Evolutionary conservation across 2,329 filamentous ascomycete genomes (phyloP), one percentile per base, ranked within the genome.

Genomic region (Sphaerulina populicola): DNA sequence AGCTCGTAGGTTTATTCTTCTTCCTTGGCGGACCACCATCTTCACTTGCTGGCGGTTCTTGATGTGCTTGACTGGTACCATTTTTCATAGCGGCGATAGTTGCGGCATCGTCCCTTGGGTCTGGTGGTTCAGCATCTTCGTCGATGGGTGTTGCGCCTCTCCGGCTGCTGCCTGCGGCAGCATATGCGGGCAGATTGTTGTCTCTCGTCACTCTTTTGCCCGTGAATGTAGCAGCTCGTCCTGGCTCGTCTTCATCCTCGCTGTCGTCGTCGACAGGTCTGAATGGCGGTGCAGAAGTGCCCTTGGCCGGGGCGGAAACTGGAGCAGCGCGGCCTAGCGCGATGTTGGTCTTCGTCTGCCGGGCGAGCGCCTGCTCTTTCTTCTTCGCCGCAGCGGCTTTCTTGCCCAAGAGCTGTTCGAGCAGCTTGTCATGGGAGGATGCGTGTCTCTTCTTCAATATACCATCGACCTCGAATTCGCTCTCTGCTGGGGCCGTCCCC

Each of bases 361-460:
- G 33, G 4, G 51, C 49, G 9, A 47, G 45, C 35, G 54, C 54
- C 40, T 63, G 61, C 30, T 51, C 52, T 35, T 62, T 59, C 41
- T 61, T 64, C 37, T 63, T 64, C 30, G 62, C 57, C 35, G 66
- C 62, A 10, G 62, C 59, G n/a, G 67, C 69, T 50, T 69, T 71
- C 47, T 69, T 73, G 29, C 71, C 72, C 1, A 74, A 62, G 7
- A 73, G 54, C 23, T 69, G 64, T 51, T 69, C 64, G 9, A 70
- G 64, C 9, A 72, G 63, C 47, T 67, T 69, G 55, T 74, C 70
- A 44, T 72, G 69, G 53, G 72, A 70, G 5, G 66, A 65, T 37
- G 63, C 60, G n/a, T 62, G 58, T 43, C 63, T 62, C 9, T 61
- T 63, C 47, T 63, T 68, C 45, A 72, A 67, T 21, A 62, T 64